phyloP scores from a whole-genome alignment of 768 basidiomycete genomes.

The Tylopilus plumbeoviolaceoides region DNA sequence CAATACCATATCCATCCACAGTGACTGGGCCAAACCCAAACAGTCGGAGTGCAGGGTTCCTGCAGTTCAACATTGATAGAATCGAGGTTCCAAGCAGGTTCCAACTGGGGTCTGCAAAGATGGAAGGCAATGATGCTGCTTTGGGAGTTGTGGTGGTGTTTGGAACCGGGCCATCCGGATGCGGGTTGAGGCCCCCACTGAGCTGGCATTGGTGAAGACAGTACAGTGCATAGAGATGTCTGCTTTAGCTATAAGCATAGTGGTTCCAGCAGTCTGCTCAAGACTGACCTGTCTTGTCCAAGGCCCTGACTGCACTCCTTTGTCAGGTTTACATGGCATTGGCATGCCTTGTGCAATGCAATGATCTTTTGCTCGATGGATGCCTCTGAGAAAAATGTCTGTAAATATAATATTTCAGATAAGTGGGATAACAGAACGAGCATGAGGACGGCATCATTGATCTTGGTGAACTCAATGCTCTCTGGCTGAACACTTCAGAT shows the following conservation, averaged over 20 bases:
- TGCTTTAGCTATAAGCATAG: slow-evolving; percentile 20
- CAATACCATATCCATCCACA: slow-evolving; percentile 92
- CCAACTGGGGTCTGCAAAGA: slow-evolving; percentile 92
- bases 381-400: slow-evolving; percentile 62
- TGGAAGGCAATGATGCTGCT: slow-evolving; percentile 41
- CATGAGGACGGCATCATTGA: slow-evolving; percentile 22
- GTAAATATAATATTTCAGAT: not conserved
- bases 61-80: slow-evolving; percentile 93
- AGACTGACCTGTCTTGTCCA: slow-evolving; percentile 78
- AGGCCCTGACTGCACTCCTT: too few species aligned
- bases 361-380: slow-evolving; percentile 63
- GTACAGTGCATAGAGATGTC: slow-evolving; percentile 93
- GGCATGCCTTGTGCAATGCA: slow-evolving; percentile 78
- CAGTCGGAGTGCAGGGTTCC: slow-evolving; percentile 86
- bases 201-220: slow-evolving; percentile 86
- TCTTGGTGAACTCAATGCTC: slow-evolving; percentile 80
- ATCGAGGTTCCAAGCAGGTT: slow-evolving; percentile 76
- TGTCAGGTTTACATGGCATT: slow-evolving; percentile 72
- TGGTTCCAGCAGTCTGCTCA: not conserved
- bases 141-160: slow-evolving; percentile 8
- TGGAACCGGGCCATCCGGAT: slow-evolving; percentile 36
- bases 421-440: not conserved
- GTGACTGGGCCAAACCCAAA: slow-evolving; percentile 97
- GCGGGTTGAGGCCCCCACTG: slow-evolving; percentile 36
- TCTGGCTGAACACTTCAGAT: slow-evolving; percentile 81